These are phyloP conservation scores for Phytophthora tentaculata DNA, from an alignment of 352 stramenopile genomes.

Conservation along the genomic window DNA sequence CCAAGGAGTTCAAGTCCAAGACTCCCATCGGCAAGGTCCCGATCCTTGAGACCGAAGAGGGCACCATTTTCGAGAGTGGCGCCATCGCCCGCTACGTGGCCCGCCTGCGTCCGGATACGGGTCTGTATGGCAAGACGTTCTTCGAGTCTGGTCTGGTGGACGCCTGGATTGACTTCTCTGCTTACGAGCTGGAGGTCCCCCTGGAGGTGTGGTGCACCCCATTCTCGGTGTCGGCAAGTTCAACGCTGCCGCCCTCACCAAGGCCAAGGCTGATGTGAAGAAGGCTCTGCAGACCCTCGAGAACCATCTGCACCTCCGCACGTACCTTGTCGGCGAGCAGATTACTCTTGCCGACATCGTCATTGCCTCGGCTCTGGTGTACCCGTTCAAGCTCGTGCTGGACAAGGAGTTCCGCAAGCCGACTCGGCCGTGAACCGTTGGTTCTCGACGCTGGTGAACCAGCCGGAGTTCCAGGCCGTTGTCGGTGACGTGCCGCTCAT, in stretches of 20 bases:
- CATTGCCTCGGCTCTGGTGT: conserved; percentile 84
- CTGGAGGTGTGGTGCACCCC: conserved; percentile 90
- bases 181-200: conserved; percentile 92
- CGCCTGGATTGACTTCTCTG: conserved; percentile 94
- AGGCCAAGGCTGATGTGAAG: conserved; percentile 91
- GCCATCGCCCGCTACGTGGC: conserved; percentile 94
- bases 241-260: conserved; percentile 73
- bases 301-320: conserved; percentile 87
- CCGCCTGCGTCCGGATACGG: conserved; percentile 84
- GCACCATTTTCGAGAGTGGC: conserved; percentile 88
- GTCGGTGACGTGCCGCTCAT: conserved; percentile 84
- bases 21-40: conserved; percentile 90
- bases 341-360: conserved; percentile 96
- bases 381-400: conserved; percentile 95
- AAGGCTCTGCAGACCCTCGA: conserved; percentile 87
- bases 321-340: conserved; percentile 92
- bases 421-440: conserved; percentile 88
- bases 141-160: conserved; percentile 93
- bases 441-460: conserved; percentile 94
- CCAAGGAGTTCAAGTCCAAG: conserved; percentile 80
- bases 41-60: conserved; percentile 87
- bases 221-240: conserved; percentile 87
- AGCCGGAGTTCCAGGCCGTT: conserved; percentile 93
- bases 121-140: conserved; percentile 89
- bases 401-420: conserved; percentile 89